Evolutionary conservation across 2,329 filamentous ascomycete genomes (phyloP).

Genomic region (Alternaria sp.): DNA sequence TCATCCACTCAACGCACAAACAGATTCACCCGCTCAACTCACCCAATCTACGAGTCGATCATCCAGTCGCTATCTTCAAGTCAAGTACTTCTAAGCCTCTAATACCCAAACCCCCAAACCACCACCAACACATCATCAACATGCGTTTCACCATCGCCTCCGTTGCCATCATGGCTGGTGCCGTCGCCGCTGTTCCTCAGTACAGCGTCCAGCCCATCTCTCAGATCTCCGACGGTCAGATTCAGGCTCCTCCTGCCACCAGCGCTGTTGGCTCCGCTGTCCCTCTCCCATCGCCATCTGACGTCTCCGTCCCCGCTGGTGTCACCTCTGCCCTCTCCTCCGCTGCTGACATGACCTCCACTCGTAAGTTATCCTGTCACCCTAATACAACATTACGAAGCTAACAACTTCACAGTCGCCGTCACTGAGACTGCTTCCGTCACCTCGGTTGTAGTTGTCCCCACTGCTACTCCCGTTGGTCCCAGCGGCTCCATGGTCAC

Average conservation of each 20-base stretch:
- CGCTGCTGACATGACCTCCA: slow-evolving; percentile 7
- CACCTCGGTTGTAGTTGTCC: slow-evolving; percentile 10
- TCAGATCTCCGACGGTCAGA: slow-evolving; percentile 51
- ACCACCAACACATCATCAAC: slow-evolving; percentile 25
- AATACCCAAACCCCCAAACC: slow-evolving; percentile 6
- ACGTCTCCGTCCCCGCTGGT: slow-evolving; percentile 7
- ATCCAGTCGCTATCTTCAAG: slow-evolving; percentile 21
- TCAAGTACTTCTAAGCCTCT: background rate
- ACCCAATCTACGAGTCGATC: slow-evolving; percentile 21
- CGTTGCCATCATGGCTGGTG: slow-evolving; percentile 39
- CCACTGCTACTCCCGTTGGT: slow-evolving; percentile 20
- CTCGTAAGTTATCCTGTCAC: slow-evolving; percentile 6
- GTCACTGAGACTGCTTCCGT: slow-evolving; percentile 5
- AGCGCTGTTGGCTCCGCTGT: slow-evolving; percentile 7
- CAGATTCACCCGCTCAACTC: slow-evolving; percentile 10
- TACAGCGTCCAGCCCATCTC: slow-evolving; percentile 41
- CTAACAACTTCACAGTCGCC: slow-evolving; percentile 12
- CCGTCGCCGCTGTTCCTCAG: slow-evolving; percentile 42
- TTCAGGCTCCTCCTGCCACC: slow-evolving; percentile 44
- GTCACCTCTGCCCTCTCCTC: slow-evolving; percentile 1
- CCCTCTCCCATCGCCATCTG: slow-evolving; percentile 11
- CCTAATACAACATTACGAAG: background rate
- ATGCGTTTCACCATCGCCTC: slow-evolving; percentile 45
- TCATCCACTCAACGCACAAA: slow-evolving; percentile 14
- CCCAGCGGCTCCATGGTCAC: slow-evolving; percentile 10